Percentiles rank a stretch among this genome's conserved stretches.
phyloP scores from a whole-genome alignment of 1,284 basidiomycete species.

The Moesziomyces antarcticus region DNA sequence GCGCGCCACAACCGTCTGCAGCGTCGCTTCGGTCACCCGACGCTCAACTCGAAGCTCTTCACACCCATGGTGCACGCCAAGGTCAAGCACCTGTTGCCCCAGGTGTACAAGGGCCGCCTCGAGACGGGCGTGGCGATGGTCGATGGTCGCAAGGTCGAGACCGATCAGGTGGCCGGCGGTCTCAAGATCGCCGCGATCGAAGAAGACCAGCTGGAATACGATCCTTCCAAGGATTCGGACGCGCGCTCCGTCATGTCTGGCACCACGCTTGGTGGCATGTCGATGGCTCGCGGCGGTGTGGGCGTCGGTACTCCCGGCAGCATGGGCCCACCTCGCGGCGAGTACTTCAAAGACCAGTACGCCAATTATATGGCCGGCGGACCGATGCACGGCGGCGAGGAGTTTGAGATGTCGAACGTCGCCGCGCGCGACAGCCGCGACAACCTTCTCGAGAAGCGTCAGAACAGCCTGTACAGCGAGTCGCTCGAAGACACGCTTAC shows the following conservation, averaged over 20 bases:
- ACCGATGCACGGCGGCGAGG: conserved; percentile 37
- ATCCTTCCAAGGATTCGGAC: conserved; percentile 58
- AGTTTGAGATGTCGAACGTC: conserved; percentile 57
- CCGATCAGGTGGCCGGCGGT: conserved; percentile 53
- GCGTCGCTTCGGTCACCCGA: conserved; percentile 66
- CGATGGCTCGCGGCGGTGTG: conserved; percentile 22
- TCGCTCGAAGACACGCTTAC: conserved; percentile 40
- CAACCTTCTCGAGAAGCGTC: conserved; percentile 58
- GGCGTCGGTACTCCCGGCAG: conserved; percentile 32
- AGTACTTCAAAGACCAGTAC: conserved; percentile 58
- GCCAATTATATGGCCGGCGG: conserved; percentile 55
- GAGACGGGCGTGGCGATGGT: conserved; percentile 44
- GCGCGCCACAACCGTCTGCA: conserved; percentile 59
- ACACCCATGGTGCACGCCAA: conserved; percentile 64
- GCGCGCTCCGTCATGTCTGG: conserved; percentile 58
- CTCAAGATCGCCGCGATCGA: conserved; percentile 63
- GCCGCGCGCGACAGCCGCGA: conserved; percentile 51
- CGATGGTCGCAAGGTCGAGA: conserved; percentile 56
- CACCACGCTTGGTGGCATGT: conserved; percentile 55
- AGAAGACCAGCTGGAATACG: conserved; percentile 63
- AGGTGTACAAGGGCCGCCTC: conserved; percentile 60
- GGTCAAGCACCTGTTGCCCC: conserved; percentile 54
- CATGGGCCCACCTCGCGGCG: conserved; percentile 17
- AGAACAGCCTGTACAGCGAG: conserved; percentile 44
- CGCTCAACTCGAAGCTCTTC: conserved; percentile 60